Evolutionary conservation across 2,329 filamentous ascomycete genomes (phyloP).

Genomic region (Ceratocystis diversiconidia): DNA sequence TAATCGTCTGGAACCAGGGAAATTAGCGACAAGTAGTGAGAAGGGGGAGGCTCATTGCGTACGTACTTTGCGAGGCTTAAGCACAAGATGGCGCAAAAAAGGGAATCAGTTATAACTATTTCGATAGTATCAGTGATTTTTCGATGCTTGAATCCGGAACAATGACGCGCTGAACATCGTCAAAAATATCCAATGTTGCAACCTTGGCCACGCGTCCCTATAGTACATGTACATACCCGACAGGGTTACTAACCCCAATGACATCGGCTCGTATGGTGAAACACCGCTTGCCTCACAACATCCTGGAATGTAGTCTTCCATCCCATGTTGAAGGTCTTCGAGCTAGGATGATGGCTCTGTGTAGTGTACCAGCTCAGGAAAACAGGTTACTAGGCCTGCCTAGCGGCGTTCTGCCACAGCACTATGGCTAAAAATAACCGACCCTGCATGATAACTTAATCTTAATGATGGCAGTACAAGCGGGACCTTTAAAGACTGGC

Average conservation of each 20-base stretch:
- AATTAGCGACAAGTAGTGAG: background rate
- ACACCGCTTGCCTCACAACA: background rate
- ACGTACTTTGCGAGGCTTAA: background rate
- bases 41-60: background rate
- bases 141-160: background rate
- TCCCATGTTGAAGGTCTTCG: background rate
- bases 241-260: background rate
- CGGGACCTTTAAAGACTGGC: background rate
- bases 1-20: background rate
- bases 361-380: background rate
- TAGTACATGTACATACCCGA: too few relatives aligned
- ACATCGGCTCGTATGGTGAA: background rate
- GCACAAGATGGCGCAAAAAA: too few relatives aligned
- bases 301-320: background rate
- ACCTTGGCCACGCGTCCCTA: too few relatives aligned
- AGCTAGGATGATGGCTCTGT: background rate
- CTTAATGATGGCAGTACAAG: constrained; percentile 4
- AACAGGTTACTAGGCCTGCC: background rate
- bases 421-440: background rate
- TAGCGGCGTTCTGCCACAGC: background rate
- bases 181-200: too few relatives aligned
- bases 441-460: constrained; percentile 3
- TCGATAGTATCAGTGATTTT: background rate
- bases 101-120: too few relatives aligned
- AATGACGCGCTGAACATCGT: too few relatives aligned